Base-by-base conservation (phyloP, 2,329 filamentous ascomycete species). In the Aureobasidium sp. region DNA sequence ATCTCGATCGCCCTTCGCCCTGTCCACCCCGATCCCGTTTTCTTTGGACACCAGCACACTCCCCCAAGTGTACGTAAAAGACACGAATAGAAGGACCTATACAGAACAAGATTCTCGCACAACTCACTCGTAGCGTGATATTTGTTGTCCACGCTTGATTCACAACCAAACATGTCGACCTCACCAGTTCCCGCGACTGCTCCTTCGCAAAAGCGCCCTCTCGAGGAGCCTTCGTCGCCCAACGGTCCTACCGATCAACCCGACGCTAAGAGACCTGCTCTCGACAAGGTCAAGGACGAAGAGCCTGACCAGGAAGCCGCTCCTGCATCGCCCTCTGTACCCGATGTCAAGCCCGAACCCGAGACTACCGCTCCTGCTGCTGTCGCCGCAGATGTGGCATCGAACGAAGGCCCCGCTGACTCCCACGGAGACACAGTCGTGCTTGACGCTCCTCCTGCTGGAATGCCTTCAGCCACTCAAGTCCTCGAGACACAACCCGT, bases 151-250 rank as follows among this genome's bases (percentile, higher is more conserved):
- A 42, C 57, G 57, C 57, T 50, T 59, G 57, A 59, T 41, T 47
- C 25, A 21, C 21, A 47, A 41, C 30, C 50, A 45, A 62, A 25
- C 8, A 65, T 65, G 64, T 65, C 64, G 36, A 52, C 64, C 9
- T 65, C 64, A 37, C 64, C 64, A 21, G 48, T 25, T 39, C 59
- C 61, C 25, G 36, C 62, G 15, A 57, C 64, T 37, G 64, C 64
- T n/a, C 64, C 61, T 39, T 65, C 64, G 45, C 85, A 90, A 72
- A 99, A 99, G 84, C 91, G 94, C 72, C 94, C 94, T 64, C 86
- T 99, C 67, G 94, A 99, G 81, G 94, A 97, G 73, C 89, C 93
- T 11, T 97, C 94, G 21, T 99, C 94, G 10, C 94, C 94, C 39
- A 96, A 91, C 36, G 89, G 89, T 65, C 88, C 89, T 42, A 91